Conservation (phyloP, 1,139 yeast species). For the Geotrichum fermentans region DNA sequence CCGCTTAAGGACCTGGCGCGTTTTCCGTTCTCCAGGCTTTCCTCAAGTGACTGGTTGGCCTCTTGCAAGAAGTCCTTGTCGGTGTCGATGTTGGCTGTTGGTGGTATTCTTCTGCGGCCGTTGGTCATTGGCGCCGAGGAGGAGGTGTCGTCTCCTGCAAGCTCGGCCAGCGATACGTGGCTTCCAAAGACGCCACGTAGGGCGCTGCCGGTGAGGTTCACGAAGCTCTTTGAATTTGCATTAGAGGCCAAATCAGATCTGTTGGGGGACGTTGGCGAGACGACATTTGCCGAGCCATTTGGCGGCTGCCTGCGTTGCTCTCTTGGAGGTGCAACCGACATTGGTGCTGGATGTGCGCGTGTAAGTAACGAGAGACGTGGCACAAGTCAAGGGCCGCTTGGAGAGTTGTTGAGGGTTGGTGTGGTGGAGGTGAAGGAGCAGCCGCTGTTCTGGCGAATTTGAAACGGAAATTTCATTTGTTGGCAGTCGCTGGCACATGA, state of each 20-base stretch:
- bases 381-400: too few species aligned
- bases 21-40: background rate
- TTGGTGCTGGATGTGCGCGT: background rate
- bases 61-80: background rate
- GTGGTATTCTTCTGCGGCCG: background rate
- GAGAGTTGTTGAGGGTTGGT: too few species aligned
- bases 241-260: conserved; percentile 3
- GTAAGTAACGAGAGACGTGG: too few species aligned
- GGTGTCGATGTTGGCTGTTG: background rate
- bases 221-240: conserved; percentile 24
- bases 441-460: too few species aligned
- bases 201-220: conserved; percentile 33
- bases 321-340: conserved; percentile 20
- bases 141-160: conserved; percentile 33
- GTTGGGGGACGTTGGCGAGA: background rate
- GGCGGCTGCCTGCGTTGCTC: background rate
- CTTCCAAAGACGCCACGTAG: conserved; percentile 39
- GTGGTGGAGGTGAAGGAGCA: background rate
- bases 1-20: background rate
- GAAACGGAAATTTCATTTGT: too few species aligned
- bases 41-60: background rate
- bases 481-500: too few species aligned
- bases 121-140: background rate
- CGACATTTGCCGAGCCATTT: conserved; percentile 1
- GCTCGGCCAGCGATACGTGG: conserved; percentile 37